Base-by-base conservation (phyloP, 2,329 filamentous ascomycete species). In the Beauveria sp. region DNA sequence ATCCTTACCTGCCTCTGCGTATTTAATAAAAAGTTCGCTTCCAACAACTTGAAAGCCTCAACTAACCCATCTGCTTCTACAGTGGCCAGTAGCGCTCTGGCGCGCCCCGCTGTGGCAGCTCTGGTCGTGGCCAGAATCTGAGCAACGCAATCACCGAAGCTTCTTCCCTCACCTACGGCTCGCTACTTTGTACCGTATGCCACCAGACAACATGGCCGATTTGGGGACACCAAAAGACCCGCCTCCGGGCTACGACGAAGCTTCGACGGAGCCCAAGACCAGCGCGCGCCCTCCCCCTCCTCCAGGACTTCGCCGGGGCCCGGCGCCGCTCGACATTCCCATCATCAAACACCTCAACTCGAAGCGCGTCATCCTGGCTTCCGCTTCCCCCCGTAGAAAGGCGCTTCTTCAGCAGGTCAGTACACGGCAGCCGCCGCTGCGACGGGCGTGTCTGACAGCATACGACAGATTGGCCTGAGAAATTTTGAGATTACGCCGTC, bases 291-390 rank as follows among this genome's bases (percentile, higher is more conserved):
- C 66, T 45, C 63, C 59, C 28, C 62, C 63, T 56, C 56, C 65
- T 45, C 63, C 69, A 63, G 54, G 75, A 77, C n/a, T 67, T 75
- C 56, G 76, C 75, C 59, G 79, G 79, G 60, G 80, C 80, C 16
- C 85, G 86, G 8, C 79, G 49, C 89, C 90, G 1, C 84, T 98
- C 64, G 83, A 91, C 64, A 82, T 98, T 20, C 93, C 93, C 18
- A 87, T 92, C 61, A 79, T 99, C 63, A 84, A 84, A 68, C 80
- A 88, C 69, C 84, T 99, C 66, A 87, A 89, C 70, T 83, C 83
- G 60, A 91, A 90, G 74, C 83, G 93, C 66, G 86, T 96, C 6
- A 90, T 99, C 67, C 87, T 99, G 31, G 95, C 95, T 58, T 97
- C 93, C 2, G 86, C 89, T 22, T 97, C 93, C 1, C 95, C 95